Percentiles rank a stretch among this genome's conserved stretches.
These are phyloP conservation scores for Fusarium avenaceum DNA, from an alignment of 2,329 filamentous ascomycete species.

Conservation along the genomic window DNA sequence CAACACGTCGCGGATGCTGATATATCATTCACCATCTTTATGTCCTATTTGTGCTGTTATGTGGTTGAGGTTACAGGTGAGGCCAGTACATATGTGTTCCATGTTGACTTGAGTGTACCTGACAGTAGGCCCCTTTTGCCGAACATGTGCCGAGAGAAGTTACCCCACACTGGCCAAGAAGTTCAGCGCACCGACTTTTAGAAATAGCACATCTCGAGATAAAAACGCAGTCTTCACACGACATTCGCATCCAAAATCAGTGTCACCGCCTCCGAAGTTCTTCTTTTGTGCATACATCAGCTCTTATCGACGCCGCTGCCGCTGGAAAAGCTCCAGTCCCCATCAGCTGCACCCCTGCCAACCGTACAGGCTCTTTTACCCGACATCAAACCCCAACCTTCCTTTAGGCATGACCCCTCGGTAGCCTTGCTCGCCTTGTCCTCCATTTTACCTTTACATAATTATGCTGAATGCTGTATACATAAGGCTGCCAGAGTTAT, in stretches of 20 bases:
- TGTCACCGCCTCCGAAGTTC: slow-evolving; percentile 24
- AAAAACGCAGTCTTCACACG: slow-evolving; percentile 54
- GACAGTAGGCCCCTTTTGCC: slow-evolving; percentile 14
- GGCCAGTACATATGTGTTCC: not conserved
- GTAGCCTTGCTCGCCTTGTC: slow-evolving; percentile 57
- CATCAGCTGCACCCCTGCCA: slow-evolving; percentile 28
- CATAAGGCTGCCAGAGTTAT: slow-evolving; percentile 60
- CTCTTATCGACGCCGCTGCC: slow-evolving; percentile 3
- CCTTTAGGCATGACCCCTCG: slow-evolving; percentile 57
- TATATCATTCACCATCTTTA: not conserved
- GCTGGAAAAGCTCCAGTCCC: slow-evolving; percentile 22
- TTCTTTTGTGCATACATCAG: slow-evolving; percentile 12
- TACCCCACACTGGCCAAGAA: slow-evolving; percentile 57
- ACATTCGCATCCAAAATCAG: slow-evolving; percentile 38
- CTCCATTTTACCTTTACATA: slow-evolving; percentile 46
- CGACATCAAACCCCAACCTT: slow-evolving; percentile 35
- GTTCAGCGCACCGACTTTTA: slow-evolving; percentile 58
- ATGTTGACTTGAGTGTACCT: not conserved
- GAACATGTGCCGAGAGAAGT: slow-evolving; percentile 31
- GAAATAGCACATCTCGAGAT: slow-evolving; percentile 52
- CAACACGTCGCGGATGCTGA: not conserved
- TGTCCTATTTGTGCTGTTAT: not conserved
- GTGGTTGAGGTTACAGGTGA: not conserved
- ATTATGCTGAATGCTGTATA: slow-evolving; percentile 60
- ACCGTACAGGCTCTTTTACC: slow-evolving; percentile 31